These are phyloP conservation scores for Castanea mollissima DNA, from an alignment of 306 rosid species.

Conservation along the genomic window DNA sequence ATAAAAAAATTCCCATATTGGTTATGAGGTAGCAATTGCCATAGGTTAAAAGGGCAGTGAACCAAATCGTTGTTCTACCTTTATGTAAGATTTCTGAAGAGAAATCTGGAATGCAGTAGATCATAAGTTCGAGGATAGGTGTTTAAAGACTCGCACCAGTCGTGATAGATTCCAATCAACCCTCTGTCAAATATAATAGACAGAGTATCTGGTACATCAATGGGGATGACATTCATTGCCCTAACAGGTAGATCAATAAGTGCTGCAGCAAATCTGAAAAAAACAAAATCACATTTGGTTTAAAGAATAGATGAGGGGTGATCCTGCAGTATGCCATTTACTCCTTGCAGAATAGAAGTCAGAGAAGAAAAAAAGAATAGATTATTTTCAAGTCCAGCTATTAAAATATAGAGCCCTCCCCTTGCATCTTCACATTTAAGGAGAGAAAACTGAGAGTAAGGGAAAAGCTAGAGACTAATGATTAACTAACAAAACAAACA, in stretches of 20 bases:
- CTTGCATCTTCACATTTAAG: background rate
- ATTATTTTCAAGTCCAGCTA: background rate
- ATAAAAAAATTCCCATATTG: background rate
- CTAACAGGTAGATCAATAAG: slow-evolving; percentile 65
- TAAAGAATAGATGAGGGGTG: background rate
- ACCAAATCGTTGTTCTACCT: slow-evolving; percentile 40
- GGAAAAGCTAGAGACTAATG: background rate
- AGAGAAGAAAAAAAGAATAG: background rate
- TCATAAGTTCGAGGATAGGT: slow-evolving; percentile 91
- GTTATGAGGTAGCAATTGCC: background rate
- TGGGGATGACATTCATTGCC: slow-evolving; percentile 86
- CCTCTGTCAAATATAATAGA: slow-evolving; percentile 74
- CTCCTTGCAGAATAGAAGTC: background rate
- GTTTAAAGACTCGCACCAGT: slow-evolving; percentile 87
- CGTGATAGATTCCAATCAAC: slow-evolving; percentile 82
- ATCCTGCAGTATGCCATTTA: background rate
- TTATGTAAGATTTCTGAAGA: slow-evolving; percentile 49
- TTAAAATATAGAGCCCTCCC: background rate
- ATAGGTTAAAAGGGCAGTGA: background rate
- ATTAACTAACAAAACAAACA: slow-evolving; percentile 2
- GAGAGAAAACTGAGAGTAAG: background rate
- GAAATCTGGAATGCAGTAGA: slow-evolving; percentile 73
- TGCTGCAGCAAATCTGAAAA: slow-evolving; percentile 81
- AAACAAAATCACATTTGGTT: slow-evolving; percentile 16
- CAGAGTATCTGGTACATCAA: slow-evolving; percentile 64